Conservation (phyloP, 129 eudicot genomes). For the Chrysanthemum seticuspe region DNA sequence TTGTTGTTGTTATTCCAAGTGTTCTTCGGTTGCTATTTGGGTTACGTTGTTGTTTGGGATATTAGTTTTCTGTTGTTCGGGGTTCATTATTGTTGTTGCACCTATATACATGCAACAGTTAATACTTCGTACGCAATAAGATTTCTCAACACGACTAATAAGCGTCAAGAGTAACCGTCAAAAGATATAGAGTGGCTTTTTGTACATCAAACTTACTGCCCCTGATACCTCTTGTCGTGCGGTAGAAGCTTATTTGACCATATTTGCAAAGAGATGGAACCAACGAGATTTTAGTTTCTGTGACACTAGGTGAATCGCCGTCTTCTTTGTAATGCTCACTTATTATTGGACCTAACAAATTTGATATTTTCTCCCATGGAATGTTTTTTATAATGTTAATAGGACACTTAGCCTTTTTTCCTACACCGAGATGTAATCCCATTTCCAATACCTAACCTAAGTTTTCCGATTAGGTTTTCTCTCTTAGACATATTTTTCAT, state of each 20-base stretch:
- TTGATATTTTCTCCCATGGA: slow-evolving; percentile 35
- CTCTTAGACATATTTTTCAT: too few relatives aligned
- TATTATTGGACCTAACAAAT: background rate
- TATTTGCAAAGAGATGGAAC: slow-evolving; percentile 30
- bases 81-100: too few relatives aligned
- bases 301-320: background rate
- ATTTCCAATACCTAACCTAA: slow-evolving; percentile 15
- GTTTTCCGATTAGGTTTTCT: background rate
- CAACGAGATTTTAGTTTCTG: slow-evolving; percentile 37
- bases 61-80: too few relatives aligned
- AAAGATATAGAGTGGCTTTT: slow-evolving; percentile 28
- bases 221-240: slow-evolving; percentile 20
- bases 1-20: too few relatives aligned
- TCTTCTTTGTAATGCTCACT: slow-evolving; percentile 3
- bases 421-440: slow-evolving; percentile 17
- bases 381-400: slow-evolving; percentile 20
- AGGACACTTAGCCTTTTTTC: background rate
- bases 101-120: too few relatives aligned
- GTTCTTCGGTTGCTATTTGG: too few relatives aligned
- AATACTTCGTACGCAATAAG: slow-evolving; percentile 40
- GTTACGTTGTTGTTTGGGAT: too few relatives aligned
- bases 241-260: slow-evolving; percentile 24
- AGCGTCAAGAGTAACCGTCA: slow-evolving; percentile 21
- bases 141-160: slow-evolving; percentile 41
- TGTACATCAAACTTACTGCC: slow-evolving; percentile 18